Base-by-base conservation (phyloP, 1,284 basidiomycete species). In the Fomitiporia mediterranea region DNA sequence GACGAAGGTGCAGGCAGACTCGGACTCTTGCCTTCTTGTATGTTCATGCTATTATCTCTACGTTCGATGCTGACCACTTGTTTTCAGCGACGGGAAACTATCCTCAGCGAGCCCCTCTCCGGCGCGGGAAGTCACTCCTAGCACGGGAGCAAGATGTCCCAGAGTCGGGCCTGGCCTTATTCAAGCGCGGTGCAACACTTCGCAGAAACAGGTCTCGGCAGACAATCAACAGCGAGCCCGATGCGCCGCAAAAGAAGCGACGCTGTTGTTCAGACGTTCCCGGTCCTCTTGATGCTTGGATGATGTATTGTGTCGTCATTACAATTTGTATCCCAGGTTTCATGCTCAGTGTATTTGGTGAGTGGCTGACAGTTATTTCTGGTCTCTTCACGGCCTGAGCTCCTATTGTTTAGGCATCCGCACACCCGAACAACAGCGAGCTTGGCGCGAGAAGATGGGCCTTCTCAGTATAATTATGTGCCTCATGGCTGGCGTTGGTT, bases 401-500 rank as follows among this genome's bases (percentile, higher is more conserved):
- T 21, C 39, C 9, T 53, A 40, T 23, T 53, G 59, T 39, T 58
- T 66, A 88, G 94, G 95, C 57, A 89, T 98, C 65, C 82, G 82
- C 58, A 96, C 89, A 17, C 91, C 94, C 0, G 97, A 99, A 64
- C 90, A 92, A 64, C 94, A 96, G 71, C 84, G 94, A 53, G 96
- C 96, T 40, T 99, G 95, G 92, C 81, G 97, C 61, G 96, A 99
- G 73, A 99, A 99, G 78, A 95, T 98, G 72, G 96, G 96, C 34
- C 81, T 99, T 30, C 76, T 99, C 56, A 76, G 78, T 61, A 81
- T 98, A 70, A 92, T 97, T 64, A 68, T 82, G 15, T 6, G 70
- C 19, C 81, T 94, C 62, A 98, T 99, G 96, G 88, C 89, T 21
- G 81, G 78, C 47, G 97, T 99, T 68, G 96, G 95, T 71, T 99